phyloP scores from a whole-genome alignment of 139 green algal genomes.

The Nannochloris sp. region DNA sequence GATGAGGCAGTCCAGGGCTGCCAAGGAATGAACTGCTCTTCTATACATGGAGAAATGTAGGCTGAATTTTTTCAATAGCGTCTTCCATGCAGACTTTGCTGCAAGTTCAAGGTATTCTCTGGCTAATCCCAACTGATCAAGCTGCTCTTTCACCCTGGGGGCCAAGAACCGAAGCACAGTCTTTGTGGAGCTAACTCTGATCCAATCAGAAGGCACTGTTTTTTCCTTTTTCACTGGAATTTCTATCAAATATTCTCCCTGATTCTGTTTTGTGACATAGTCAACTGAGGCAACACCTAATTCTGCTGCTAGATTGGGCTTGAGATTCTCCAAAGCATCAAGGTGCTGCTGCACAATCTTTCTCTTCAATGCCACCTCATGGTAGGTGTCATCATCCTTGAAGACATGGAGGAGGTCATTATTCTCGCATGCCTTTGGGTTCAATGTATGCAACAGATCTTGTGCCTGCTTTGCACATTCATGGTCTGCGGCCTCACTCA shows the following conservation, averaged over 20 bases:
- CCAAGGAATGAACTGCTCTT: constrained; percentile 46
- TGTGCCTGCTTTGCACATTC: too few relatives aligned
- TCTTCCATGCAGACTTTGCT: constrained; percentile 36
- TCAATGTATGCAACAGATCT: too few relatives aligned
- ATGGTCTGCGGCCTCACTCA: too few relatives aligned
- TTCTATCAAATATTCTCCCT: constrained; percentile 67
- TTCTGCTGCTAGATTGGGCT: constrained; percentile 25
- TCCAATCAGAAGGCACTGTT: constrained; percentile 34
- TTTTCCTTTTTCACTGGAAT: constrained; percentile 39
- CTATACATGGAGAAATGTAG: constrained; percentile 39
- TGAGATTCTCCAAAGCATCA: constrained; percentile 30
- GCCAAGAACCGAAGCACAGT: constrained; percentile 58
- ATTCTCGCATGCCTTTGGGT: too few relatives aligned
- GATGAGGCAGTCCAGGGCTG: constrained; percentile 64
- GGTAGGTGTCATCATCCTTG: constrained; percentile 20
- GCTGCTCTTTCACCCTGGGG: constrained; percentile 40
- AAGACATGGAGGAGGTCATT: too few relatives aligned
- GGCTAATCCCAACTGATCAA: constrained; percentile 39
- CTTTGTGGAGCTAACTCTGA: constrained; percentile 67
- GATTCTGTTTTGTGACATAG: constrained; percentile 40
- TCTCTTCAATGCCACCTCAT: constrained; percentile 20
- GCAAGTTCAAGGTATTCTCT: constrained; percentile 35
- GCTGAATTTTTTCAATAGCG: constrained; percentile 39
- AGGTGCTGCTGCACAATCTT: constrained; percentile 22
- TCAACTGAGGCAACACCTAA: constrained; percentile 29